These are phyloP conservation scores for Elongisporangium undulatum DNA, from an alignment of 352 stramenopile species.

Conservation along the genomic window DNA sequence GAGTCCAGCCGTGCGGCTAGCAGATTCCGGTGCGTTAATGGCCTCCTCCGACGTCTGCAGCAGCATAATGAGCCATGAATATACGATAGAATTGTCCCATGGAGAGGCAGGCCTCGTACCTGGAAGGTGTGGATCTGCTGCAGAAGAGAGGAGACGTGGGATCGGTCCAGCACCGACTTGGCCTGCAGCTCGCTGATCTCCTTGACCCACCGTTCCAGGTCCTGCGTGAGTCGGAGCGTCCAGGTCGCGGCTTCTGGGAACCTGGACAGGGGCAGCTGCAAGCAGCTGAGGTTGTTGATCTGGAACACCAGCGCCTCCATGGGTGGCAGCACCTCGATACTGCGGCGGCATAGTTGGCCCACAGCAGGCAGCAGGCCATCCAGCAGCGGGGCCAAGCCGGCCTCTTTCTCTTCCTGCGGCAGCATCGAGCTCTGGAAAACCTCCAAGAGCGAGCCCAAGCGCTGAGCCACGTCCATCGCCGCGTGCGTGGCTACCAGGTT, in stretches of 20 bases:
- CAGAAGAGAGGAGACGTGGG: slow-evolving; percentile 27
- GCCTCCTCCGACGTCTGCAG: not conserved
- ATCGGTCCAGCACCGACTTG: slow-evolving; percentile 42
- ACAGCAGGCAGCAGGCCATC: slow-evolving; percentile 43
- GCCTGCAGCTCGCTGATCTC: slow-evolving; percentile 43
- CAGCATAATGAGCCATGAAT: not conserved
- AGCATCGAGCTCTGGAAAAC: slow-evolving; percentile 58
- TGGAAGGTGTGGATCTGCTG: slow-evolving; percentile 34
- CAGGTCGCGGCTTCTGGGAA: slow-evolving; percentile 44
- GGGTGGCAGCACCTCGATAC: slow-evolving; percentile 24
- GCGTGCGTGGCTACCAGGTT: slow-evolving; percentile 54
- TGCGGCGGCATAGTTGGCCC: slow-evolving; percentile 44
- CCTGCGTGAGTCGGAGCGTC: slow-evolving; percentile 19
- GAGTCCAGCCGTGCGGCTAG: slow-evolving; percentile 14
- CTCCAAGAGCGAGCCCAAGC: slow-evolving; percentile 47
- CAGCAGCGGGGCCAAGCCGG: slow-evolving; percentile 47
- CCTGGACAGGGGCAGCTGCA: slow-evolving; percentile 36
- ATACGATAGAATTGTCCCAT: not conserved
- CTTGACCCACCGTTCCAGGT: slow-evolving; percentile 31
- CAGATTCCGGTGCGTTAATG: not conserved
- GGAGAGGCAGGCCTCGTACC: not conserved
- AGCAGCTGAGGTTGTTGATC: slow-evolving; percentile 70
- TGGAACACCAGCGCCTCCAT: slow-evolving; percentile 61
- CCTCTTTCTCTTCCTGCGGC: slow-evolving; percentile 41
- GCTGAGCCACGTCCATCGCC: slow-evolving; percentile 53